Percentiles rank a stretch among this genome's conserved stretches.
These are phyloP conservation scores for Blastomyces gilchristii DNA, from an alignment of 2,329 filamentous ascomycete species.

Conservation along the genomic window DNA sequence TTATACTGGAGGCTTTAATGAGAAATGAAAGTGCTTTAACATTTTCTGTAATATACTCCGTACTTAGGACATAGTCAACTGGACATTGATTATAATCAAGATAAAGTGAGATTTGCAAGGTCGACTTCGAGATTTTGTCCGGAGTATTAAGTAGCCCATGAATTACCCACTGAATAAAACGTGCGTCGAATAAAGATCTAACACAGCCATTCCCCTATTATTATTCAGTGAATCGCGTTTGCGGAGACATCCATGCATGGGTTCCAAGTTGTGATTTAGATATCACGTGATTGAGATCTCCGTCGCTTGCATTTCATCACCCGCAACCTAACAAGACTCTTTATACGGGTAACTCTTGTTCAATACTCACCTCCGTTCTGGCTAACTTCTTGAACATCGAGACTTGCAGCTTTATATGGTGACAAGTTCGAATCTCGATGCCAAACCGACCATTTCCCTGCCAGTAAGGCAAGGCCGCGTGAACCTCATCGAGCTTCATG, in stretches of 20 bases:
- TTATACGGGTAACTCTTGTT: not conserved
- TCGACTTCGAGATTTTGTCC: not conserved
- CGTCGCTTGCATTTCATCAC: not conserved
- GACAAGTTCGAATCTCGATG: constrained; percentile 1
- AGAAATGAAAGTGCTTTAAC: not conserved
- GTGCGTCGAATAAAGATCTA: not conserved
- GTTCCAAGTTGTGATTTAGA: not conserved
- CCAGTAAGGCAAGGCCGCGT: constrained; percentile 1
- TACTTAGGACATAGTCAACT: not conserved
- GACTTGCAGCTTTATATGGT: not conserved
- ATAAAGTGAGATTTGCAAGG: not conserved
- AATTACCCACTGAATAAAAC: not conserved
- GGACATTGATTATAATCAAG: not conserved
- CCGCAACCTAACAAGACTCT: not conserved
- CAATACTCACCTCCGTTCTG: not conserved
- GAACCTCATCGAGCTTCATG: not conserved
- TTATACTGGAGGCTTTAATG: constrained; percentile 41
- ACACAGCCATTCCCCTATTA: not conserved
- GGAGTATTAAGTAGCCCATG: not conserved
- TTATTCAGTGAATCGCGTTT: not conserved
- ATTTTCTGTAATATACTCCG: not conserved
- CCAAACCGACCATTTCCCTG: not conserved
- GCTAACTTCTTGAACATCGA: not conserved
- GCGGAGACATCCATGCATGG: too few relatives aligned
- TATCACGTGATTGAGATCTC: constrained; percentile 3